Conservation (phyloP, 2,329 filamentous ascomycete species). For the Penicillium sp. region DNA sequence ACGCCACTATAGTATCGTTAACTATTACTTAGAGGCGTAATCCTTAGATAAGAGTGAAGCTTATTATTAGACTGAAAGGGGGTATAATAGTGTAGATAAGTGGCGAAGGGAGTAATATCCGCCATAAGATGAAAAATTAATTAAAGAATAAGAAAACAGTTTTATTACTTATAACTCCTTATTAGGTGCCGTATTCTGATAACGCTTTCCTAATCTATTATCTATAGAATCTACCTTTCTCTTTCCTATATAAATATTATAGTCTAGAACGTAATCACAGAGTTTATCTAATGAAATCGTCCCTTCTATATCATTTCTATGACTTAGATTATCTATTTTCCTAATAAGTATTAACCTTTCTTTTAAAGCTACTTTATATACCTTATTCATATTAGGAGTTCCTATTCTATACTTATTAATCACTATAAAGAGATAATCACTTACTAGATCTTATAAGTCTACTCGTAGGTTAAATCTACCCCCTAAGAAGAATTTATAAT, state of each 20-base stretch:
- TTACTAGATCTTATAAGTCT: not conserved
- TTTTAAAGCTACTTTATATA: constrained; percentile 1
- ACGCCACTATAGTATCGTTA: too few species aligned
- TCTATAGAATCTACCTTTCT: constrained; percentile 2
- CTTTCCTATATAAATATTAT: constrained; percentile 5
- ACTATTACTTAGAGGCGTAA: too few species aligned
- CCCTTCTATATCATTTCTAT: not conserved
- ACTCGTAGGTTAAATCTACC: not conserved
- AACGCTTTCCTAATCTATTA: not conserved
- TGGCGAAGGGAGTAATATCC: too few species aligned
- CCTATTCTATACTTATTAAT: constrained; percentile 1
- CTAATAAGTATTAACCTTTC: constrained; percentile 1
- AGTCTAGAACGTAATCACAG: constrained; percentile 4
- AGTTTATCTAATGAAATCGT: constrained; percentile 6
- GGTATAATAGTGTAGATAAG: too few species aligned
- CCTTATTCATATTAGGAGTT: constrained; percentile 1
- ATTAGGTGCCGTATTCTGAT: not conserved
- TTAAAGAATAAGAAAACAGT: too few species aligned
- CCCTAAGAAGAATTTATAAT: constrained; percentile 5
- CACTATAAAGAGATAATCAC: not conserved
- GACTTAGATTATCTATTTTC: constrained; percentile 4
- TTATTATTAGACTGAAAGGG: too few species aligned
- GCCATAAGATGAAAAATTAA: too few species aligned
- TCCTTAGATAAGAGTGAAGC: too few species aligned
- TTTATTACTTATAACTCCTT: not conserved